These are phyloP conservation scores for Picochlorum costavermella DNA, from an alignment of 139 green algal species.

Conservation along the genomic window DNA sequence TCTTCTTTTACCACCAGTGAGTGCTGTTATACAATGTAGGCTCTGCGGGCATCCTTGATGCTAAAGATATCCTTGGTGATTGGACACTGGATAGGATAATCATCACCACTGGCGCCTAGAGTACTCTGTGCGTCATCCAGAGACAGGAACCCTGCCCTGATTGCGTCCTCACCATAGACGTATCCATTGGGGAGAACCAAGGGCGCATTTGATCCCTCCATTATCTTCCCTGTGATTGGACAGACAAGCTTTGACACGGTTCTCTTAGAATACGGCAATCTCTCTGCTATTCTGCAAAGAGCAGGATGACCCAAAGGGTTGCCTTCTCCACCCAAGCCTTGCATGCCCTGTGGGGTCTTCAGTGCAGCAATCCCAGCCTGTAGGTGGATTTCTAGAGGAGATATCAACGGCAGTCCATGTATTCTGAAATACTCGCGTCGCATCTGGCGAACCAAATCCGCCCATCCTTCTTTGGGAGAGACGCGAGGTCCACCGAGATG, in stretches of 20 bases:
- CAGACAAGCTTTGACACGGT: constrained; percentile 82
- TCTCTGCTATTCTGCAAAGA: constrained; percentile 63
- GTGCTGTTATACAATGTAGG: not conserved
- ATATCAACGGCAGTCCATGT: constrained; percentile 60
- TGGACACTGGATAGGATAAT: not conserved
- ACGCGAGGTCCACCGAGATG: constrained; percentile 12
- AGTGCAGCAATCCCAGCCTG: constrained; percentile 77
- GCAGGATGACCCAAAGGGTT: constrained; percentile 68
- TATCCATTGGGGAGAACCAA: constrained; percentile 86
- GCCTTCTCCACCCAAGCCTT: constrained; percentile 35
- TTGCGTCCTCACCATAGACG: constrained; percentile 62
- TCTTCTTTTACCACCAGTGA: not conserved
- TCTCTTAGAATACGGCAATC: constrained; percentile 80
- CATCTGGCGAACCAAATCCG: constrained; percentile 55
- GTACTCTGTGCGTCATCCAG: not conserved
- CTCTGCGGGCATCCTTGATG: not conserved
- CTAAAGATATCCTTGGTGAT: not conserved
- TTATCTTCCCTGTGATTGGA: constrained; percentile 64
- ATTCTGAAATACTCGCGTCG: constrained; percentile 68
- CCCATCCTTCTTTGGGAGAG: constrained; percentile 49
- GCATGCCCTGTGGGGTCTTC: constrained; percentile 60
- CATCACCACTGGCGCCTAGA: not conserved
- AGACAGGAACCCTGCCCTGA: constrained; percentile 22
- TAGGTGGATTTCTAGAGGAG: constrained; percentile 67
- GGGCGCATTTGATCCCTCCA: constrained; percentile 89